Conservation (phyloP, 2,329 filamentous ascomycete species). For the Colletotrichum sojae region DNA sequence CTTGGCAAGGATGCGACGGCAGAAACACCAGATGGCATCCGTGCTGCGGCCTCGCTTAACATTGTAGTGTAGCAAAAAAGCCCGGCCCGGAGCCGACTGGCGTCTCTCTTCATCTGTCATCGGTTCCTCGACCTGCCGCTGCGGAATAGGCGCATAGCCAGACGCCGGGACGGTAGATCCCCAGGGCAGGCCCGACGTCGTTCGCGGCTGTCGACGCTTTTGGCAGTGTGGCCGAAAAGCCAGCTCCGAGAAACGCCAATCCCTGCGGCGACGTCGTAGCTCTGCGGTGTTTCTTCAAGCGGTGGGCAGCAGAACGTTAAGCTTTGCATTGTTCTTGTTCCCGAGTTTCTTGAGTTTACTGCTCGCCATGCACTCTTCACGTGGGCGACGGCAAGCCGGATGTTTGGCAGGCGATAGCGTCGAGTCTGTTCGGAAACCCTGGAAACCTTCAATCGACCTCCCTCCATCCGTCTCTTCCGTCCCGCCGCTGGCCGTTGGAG, state of each 20-base stretch:
- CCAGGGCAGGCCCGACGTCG: neutral
- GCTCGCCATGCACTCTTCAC: constrained; percentile 3
- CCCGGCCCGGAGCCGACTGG: constrained; percentile 8
- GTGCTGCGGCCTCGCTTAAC: constrained; percentile 6
- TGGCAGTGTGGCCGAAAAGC: constrained; percentile 27
- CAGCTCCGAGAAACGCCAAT: neutral
- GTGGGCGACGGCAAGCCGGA: constrained; percentile 8
- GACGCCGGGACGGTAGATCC: constrained; percentile 7
- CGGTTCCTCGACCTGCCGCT: neutral
- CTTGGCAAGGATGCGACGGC: neutral
- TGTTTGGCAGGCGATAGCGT: constrained; percentile 8
- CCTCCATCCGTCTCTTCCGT: neutral
- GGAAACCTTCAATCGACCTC: constrained; percentile 16
- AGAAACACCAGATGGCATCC: constrained; percentile 31
- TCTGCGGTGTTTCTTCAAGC: neutral
- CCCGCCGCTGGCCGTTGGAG: neutral
- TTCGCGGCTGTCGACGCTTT: constrained; percentile 23
- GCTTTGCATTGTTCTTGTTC: constrained; percentile 4
- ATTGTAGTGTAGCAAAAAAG: neutral
- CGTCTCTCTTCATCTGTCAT: neutral
- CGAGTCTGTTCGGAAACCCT: constrained; percentile 7
- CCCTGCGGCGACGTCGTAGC: neutral
- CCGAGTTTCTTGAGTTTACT: neutral
- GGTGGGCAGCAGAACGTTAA: constrained; percentile 1
- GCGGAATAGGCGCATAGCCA: neutral